Conservation (phyloP, 371 early-diverging fungal genomes). For the Mucor plumbeus region DNA sequence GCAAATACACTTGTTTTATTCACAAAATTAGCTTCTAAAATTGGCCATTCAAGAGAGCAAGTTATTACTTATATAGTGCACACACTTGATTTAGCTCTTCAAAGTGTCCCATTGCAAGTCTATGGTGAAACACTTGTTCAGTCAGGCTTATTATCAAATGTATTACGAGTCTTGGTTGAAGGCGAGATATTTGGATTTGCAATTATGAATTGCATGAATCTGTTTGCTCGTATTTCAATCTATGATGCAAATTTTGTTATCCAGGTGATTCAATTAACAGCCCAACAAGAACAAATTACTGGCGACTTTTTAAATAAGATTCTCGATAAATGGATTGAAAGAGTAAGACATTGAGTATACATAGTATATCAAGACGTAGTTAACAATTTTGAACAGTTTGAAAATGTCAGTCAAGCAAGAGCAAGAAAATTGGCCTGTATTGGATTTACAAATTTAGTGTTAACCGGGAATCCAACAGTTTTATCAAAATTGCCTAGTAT, state of each 20-base stretch:
- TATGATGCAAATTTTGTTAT: constrained; percentile 62
- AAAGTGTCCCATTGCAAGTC: constrained; percentile 54
- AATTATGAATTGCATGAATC: constrained; percentile 64
- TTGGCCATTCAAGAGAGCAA: constrained; percentile 64
- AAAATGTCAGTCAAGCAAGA: constrained; percentile 75
- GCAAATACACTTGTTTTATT: constrained; percentile 49
- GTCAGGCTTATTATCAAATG: constrained; percentile 58
- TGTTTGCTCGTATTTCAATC: constrained; percentile 69
- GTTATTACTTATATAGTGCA: constrained; percentile 68
- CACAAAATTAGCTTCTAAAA: constrained; percentile 54
- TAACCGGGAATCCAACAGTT: constrained; percentile 56
- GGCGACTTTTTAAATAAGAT: constrained; percentile 50
- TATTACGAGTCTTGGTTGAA: constrained; percentile 59
- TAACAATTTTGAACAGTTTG: constrained; percentile 58
- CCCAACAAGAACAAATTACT: constrained; percentile 47
- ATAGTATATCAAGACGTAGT: neutral
- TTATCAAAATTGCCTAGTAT: constrained; percentile 54
- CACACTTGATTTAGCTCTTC: constrained; percentile 62
- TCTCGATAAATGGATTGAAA: constrained; percentile 71
- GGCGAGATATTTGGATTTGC: constrained; percentile 66
- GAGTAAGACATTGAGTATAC: constrained; percentile 45
- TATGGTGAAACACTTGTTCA: constrained; percentile 58
- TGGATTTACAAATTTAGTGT: constrained; percentile 67
- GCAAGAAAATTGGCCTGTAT: constrained; percentile 76
- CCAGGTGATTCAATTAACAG: constrained; percentile 49